These are phyloP conservation scores for Oxyria digyna DNA, from an alignment of 148 eudicot genomes.

Conservation along the genomic window DNA sequence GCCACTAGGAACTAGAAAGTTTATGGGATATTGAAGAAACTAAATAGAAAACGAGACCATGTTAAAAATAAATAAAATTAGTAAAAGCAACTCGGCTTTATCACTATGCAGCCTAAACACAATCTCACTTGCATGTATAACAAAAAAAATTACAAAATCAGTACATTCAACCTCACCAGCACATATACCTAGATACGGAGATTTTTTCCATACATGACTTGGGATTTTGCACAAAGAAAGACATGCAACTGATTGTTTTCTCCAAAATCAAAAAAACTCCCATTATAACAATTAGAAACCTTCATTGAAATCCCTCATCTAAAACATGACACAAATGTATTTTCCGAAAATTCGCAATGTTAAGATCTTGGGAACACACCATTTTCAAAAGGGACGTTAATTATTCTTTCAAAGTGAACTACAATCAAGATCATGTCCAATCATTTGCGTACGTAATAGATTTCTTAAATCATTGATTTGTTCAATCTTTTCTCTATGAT, in stretches of 20 bases:
- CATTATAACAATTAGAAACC: neutral
- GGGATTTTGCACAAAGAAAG: neutral
- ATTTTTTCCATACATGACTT: neutral
- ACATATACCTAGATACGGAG: neutral
- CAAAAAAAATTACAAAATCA: neutral
- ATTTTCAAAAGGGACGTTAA: neutral
- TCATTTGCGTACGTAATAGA: neutral
- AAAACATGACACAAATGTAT: neutral
- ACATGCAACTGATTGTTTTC: neutral
- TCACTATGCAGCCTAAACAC: neutral
- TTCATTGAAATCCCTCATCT: neutral
- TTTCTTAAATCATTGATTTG: neutral
- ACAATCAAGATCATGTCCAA: neutral
- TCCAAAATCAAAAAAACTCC: neutral
- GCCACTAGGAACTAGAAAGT: neutral
- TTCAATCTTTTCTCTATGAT: neutral
- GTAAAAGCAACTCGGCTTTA: neutral
- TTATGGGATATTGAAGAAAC: neutral
- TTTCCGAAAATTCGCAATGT: too few relatives aligned
- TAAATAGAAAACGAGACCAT: neutral
- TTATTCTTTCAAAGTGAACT: neutral
- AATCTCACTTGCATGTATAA: neutral
- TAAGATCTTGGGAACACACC: neutral
- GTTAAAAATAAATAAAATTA: neutral
- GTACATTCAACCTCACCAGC: neutral